Base-by-base conservation (phyloP, 2,329 filamentous ascomycete species). In the Cladorrhinum sp. region DNA sequence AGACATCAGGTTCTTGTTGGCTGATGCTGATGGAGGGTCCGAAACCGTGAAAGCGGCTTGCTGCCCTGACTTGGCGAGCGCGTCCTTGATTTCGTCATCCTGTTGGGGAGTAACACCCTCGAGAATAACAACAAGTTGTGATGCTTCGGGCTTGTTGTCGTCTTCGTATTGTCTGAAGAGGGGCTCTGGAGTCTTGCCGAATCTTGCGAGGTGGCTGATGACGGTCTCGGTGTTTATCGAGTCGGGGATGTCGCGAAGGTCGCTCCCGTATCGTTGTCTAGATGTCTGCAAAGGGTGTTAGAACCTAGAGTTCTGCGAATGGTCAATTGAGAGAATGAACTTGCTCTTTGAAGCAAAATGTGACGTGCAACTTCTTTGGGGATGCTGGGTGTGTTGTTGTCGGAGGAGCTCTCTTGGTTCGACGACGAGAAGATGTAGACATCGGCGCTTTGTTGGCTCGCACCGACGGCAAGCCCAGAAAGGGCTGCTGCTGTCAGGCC, bases 121-220 rank as follows among this genome's bases (percentile, higher is more conserved):
- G 55, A 88, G 75, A 66, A 85, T 73, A 56, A 88, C 74, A 24
- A 89, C 73, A 42, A 89, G 78, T 72, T 90, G 86, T 57, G 73
- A 76, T 4, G 80, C 77, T 54, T 73, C 69, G 10, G 62, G 61
- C 18, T 70, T 65, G 10, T 73, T 69, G 3, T 71, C 60, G 14
- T 46, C 59, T 3, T 20, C n/a, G n/a, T 18, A 18, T 2, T 65
- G 64, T n/a, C 70, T 74, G 66, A 90, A 86, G 33, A 90, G 74
- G 20, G 78, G 72, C 58, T 75, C 67, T 6, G 80, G 73, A 28
- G 75, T 70, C 64, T 81, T 84, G 64, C 86, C 87, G 72, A 85
- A 89, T 55, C 76, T 75, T 69, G 86, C 84, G 69, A 92, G 76
- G 66, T 84, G 75, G 54, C 78, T 75, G 42, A 90, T 73, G 8